phyloP scores from a whole-genome alignment of 1,284 basidiomycete genomes.

The Sutorius eximius region DNA sequence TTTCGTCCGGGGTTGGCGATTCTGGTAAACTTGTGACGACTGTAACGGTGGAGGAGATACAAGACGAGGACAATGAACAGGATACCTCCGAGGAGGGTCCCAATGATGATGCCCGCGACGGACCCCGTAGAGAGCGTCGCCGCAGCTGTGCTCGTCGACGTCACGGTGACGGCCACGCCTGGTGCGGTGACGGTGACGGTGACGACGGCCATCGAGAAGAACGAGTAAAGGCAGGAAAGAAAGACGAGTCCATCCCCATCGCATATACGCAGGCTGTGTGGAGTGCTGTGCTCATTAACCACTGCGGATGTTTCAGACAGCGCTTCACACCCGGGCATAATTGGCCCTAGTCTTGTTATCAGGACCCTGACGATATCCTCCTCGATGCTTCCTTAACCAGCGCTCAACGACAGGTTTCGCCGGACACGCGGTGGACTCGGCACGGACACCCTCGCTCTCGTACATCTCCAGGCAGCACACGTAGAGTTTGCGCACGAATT shows the following conservation, averaged over 20 bases:
- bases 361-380: neutral
- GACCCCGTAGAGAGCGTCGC: constrained; percentile 6
- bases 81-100: constrained; percentile 14
- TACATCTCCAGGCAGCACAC: constrained; percentile 47
- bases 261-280: constrained; percentile 18
- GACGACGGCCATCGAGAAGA: constrained; percentile 13
- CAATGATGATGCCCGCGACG: constrained; percentile 28
- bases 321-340: neutral
- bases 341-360: neutral
- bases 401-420: constrained; percentile 50
- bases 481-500: constrained; percentile 42
- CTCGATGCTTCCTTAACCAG: constrained; percentile 49
- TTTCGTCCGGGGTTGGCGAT: constrained; percentile 18
- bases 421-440: constrained; percentile 63
- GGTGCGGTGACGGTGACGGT: constrained; percentile 4
- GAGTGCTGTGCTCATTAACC: constrained; percentile 2
- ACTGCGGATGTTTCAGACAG: neutral
- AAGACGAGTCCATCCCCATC: neutral
- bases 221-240: neutral
- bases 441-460: constrained; percentile 35
- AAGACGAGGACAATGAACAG: constrained; percentile 18
- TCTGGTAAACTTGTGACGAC: constrained; percentile 16
- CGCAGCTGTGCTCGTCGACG: neutral
- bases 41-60: constrained; percentile 16
- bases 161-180: neutral